Evolutionary conservation across 2,329 filamentous ascomycete genomes (phyloP).

Genomic region (Acephala macrosclerotiorum): DNA sequence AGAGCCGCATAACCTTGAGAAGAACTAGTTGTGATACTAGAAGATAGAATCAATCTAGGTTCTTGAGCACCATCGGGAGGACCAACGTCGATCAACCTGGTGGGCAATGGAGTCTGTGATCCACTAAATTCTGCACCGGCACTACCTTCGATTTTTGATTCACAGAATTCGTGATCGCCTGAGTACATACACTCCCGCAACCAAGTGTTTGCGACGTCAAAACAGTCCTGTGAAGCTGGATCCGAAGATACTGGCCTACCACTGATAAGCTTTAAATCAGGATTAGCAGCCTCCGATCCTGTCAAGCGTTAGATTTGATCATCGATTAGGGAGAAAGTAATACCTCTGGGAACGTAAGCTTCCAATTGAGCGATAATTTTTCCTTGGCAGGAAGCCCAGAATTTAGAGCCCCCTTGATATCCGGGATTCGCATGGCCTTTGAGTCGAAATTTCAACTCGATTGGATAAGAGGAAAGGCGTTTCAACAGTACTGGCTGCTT

Average conservation of each 20-base stretch:
- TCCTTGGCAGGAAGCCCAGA: constrained; percentile 11
- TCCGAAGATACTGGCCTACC: constrained; percentile 5
- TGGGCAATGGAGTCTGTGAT: not conserved
- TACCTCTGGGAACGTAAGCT: constrained; percentile 12
- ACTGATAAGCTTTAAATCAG: constrained; percentile 11
- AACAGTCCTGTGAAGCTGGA: constrained; percentile 10
- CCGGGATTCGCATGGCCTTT: constrained; percentile 13
- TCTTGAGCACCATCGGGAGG: constrained; percentile 14
- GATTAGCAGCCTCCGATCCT: constrained; percentile 5
- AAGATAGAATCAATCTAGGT: constrained; percentile 1
- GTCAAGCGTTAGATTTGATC: not conserved
- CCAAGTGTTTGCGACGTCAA: constrained; percentile 11
- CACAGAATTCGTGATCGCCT: constrained; percentile 7
- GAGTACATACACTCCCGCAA: constrained; percentile 7
- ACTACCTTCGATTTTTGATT: not conserved
- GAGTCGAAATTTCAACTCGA: constrained; percentile 7
- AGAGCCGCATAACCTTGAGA: constrained; percentile 8
- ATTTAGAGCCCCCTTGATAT: constrained; percentile 10
- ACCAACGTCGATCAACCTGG: constrained; percentile 12
- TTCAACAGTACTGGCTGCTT: constrained; percentile 2
- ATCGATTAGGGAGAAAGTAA: not conserved
- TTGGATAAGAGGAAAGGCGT: not conserved
- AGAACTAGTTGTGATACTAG: not conserved
- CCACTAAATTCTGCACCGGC: not conserved
- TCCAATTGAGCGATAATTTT: constrained; percentile 12